Evolutionary conservation across 2,329 filamentous ascomycete genomes (phyloP).

Genomic region (Diaporthe sp.): DNA sequence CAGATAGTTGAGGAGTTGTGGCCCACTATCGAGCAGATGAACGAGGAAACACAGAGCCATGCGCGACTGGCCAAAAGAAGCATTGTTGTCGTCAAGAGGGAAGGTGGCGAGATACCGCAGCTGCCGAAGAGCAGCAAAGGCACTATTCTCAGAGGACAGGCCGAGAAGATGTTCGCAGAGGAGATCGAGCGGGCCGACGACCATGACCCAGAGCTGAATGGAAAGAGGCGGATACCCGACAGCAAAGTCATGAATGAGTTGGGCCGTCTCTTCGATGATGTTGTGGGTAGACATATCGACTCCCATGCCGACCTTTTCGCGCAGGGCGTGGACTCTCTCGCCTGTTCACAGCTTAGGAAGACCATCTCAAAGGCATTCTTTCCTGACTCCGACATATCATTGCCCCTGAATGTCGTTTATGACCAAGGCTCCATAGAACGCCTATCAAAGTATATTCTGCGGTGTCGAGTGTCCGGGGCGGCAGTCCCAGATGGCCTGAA

Average conservation of each 20-base stretch:
- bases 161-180: constrained; percentile 62
- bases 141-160: constrained; percentile 66
- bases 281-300: constrained; percentile 48
- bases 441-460: constrained; percentile 46
- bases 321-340: constrained; percentile 72
- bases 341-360: constrained; percentile 66
- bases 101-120: constrained; percentile 45
- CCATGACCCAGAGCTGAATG: constrained; percentile 28
- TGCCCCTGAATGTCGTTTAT: constrained; percentile 72
- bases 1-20: constrained; percentile 58
- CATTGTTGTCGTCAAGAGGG: constrained; percentile 60
- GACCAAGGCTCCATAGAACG: constrained; percentile 67
- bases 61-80: constrained; percentile 63
- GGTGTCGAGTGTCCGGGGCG: constrained; percentile 28
- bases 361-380: constrained; percentile 49
- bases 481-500: background rate
- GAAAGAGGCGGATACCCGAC: constrained; percentile 46
- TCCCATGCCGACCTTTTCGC: constrained; percentile 67
- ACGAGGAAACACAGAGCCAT: constrained; percentile 64
- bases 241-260: constrained; percentile 54
- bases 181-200: constrained; percentile 63
- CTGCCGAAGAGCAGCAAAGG: constrained; percentile 75
- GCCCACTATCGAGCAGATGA: constrained; percentile 61
- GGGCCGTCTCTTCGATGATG: constrained; percentile 49
- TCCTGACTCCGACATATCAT: background rate